Percentiles rank a stretch among this genome's conserved stretches.
These are phyloP conservation scores for Escallonia herrerae DNA, from an alignment of 129 eudicot genomes.

Conservation along the genomic window DNA sequence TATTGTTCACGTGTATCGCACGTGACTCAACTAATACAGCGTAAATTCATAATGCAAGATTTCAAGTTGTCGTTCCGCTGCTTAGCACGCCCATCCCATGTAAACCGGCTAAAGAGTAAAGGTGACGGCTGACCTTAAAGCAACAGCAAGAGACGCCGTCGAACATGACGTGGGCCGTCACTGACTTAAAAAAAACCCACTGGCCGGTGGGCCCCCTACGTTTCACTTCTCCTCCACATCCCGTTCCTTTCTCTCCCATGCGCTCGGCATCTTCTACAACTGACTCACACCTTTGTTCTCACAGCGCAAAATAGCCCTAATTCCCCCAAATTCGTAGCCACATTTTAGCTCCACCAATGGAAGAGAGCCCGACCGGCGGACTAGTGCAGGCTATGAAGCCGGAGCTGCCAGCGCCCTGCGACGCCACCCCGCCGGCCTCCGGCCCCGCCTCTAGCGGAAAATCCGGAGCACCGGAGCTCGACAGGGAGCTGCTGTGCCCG, in stretches of 20 bases:
- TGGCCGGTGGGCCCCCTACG: not conserved
- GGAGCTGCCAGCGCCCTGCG: constrained; percentile 16
- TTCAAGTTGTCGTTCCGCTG: too few species aligned
- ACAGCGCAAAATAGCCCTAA: not conserved
- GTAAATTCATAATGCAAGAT: too few species aligned
- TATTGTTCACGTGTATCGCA: too few species aligned
- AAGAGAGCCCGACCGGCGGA: constrained; percentile 42
- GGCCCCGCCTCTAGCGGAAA: not conserved
- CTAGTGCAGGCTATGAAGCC: constrained; percentile 56
- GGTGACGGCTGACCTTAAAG: not conserved
- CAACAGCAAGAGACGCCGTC: not conserved
- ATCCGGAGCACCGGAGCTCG: constrained; percentile 23
- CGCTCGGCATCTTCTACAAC: not conserved
- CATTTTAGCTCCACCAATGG: constrained; percentile 13
- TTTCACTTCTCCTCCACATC: not conserved
- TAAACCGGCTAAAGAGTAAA: too few species aligned
- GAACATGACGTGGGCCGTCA: constrained; percentile 7
- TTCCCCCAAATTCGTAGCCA: not conserved
- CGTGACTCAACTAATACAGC: too few species aligned
- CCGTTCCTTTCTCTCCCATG: not conserved
- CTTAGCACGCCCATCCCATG: too few species aligned
- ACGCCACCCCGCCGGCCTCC: constrained; percentile 15
- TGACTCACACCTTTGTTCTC: too few species aligned
- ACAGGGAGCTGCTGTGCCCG: constrained; percentile 72
- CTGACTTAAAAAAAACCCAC: not conserved